A percentile compares a stretch with the other conserved stretches of the same genome.
Conservation (phyloP, 2,329 filamentous ascomycete species). For the Arthrobotrys iridis region DNA sequence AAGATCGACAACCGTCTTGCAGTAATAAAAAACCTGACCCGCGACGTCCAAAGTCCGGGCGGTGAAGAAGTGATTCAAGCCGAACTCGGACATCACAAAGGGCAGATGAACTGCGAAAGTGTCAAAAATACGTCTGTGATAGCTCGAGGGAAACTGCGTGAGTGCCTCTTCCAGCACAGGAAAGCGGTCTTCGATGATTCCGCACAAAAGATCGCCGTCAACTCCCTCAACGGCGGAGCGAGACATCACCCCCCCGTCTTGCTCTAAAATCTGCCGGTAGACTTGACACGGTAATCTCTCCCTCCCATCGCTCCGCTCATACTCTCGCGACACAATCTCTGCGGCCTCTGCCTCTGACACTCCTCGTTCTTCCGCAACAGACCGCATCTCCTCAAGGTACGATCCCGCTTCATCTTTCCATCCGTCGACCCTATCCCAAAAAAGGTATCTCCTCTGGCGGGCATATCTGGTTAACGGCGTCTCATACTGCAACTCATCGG, state of each 20-base stretch:
- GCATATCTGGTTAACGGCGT: not conserved
- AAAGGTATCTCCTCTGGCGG: not conserved
- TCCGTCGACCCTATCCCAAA: not conserved
- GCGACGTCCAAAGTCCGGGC: not conserved
- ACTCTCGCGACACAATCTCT: not conserved
- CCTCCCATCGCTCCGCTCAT: not conserved
- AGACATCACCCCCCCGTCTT: not conserved
- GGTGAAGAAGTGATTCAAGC: slow-evolving; percentile 8
- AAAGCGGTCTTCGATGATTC: not conserved
- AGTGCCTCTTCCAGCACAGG: not conserved
- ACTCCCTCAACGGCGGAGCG: not conserved
- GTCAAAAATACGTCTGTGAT: not conserved
- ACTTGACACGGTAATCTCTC: slow-evolving; percentile 6
- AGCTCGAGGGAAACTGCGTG: not conserved
- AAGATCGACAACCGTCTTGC: too few species aligned
- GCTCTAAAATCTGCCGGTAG: not conserved
- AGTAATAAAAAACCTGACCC: not conserved
- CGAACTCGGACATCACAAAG: slow-evolving; percentile 1
- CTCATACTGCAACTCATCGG: not conserved
- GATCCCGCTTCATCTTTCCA: not conserved
- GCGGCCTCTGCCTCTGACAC: not conserved
- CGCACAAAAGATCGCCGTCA: not conserved
- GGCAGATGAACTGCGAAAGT: slow-evolving; percentile 2
- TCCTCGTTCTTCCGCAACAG: not conserved
- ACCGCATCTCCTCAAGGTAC: not conserved